Evolutionary conservation across 768 basidiomycete genomes (phyloP).

Genomic region (Hirschioporus abietinus): DNA sequence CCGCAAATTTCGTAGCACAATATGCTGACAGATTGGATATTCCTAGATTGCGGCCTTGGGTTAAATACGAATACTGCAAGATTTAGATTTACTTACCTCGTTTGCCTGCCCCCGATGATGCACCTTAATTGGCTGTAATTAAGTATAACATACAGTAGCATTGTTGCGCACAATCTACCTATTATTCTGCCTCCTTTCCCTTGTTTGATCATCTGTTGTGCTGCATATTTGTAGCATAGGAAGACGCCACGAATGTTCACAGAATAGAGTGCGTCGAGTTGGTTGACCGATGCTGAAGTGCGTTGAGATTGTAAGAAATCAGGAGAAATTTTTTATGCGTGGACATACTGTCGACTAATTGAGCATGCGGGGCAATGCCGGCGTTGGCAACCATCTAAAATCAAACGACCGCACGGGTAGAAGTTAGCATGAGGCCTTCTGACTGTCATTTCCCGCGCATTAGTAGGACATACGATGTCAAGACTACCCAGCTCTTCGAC

Average conservation of each 20-base stretch:
- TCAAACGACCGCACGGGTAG: neutral
- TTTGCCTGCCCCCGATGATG: conserved; percentile 28
- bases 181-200: conserved; percentile 38
- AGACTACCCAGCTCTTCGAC: conserved; percentile 24
- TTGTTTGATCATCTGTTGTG: conserved; percentile 38
- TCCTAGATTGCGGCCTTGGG: neutral
- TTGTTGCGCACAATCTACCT: conserved; percentile 18
- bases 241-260: conserved; percentile 91
- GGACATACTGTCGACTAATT: conserved; percentile 8
- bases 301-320: neutral
- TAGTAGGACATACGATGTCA: conserved; percentile 26
- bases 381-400: conserved; percentile 20
- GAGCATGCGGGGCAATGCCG: conserved; percentile 11
- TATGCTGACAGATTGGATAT: conserved; percentile 24
- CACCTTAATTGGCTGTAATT: conserved; percentile 9
- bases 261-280: conserved; percentile 73
- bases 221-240: conserved; percentile 39
- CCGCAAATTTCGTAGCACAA: conserved; percentile 34
- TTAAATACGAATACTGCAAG: neutral
- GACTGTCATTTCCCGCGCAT: too few species aligned
- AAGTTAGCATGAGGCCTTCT: neutral
- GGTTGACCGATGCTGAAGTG: conserved; percentile 25
- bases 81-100: conserved; percentile 15
- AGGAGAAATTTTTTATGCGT: neutral
- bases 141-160: too few species aligned